phyloP scores from a whole-genome alignment of 495 filamentous ascomycete species.

The Neurospora africana region DNA sequence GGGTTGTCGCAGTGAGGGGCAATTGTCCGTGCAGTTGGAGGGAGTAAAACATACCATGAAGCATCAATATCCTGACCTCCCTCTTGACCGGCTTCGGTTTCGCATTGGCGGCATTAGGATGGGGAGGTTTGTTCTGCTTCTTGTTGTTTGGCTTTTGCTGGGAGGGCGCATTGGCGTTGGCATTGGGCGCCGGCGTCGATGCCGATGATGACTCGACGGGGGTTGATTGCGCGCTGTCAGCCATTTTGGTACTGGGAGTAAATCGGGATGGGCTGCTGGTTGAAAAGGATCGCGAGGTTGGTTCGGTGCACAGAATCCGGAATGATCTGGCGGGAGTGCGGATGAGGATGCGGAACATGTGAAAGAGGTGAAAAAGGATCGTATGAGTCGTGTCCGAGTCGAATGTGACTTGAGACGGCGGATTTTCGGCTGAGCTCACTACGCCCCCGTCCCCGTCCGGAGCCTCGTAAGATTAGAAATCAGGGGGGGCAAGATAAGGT shows the following conservation, averaged over 20 bases:
- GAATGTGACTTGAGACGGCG: background rate
- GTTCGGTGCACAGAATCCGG: background rate
- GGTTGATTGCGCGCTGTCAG: background rate
- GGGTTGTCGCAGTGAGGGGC: background rate
- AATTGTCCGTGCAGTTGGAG: background rate
- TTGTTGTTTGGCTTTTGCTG: background rate
- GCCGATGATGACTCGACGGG: background rate
- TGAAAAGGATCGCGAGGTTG: background rate
- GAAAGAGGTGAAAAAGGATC: background rate
- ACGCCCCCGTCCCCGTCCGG: background rate
- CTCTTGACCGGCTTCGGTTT: constrained; percentile 20
- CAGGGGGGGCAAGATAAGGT: background rate
- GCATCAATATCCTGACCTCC: constrained; percentile 45
- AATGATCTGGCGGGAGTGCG: background rate
- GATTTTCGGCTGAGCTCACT: background rate
- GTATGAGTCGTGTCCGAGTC: background rate
- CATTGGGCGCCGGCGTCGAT: background rate
- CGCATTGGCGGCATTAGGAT: background rate
- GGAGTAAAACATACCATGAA: constrained; percentile 43
- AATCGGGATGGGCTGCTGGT: background rate
- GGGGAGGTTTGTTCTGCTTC: background rate
- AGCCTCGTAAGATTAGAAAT: background rate
- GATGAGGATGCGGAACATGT: background rate
- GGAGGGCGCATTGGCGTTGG: background rate
- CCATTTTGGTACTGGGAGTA: background rate